Evolutionary conservation across 257 asterid genomes (phyloP), one percentile per base, ranked within the genome.

Genomic region (Scutellaria galericulata): DNA sequence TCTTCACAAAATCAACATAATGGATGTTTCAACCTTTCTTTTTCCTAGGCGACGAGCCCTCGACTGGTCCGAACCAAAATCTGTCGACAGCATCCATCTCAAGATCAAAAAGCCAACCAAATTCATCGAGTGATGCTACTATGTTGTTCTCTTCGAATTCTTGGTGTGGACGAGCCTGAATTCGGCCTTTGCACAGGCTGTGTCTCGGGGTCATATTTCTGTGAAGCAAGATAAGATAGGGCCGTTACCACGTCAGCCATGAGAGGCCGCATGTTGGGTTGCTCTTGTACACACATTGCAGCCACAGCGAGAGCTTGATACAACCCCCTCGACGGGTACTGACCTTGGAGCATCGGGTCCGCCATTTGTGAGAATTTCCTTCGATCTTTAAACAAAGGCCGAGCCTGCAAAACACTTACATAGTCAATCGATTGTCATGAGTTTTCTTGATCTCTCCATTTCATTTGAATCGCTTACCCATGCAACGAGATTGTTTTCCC

Each of bases 231-330:
- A 77, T 86, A 89, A 66, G 80, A 75, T 14, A 87, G 73, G 59
- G 93, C 90, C 0, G 89, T 87, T n/a, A 85, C 93, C 4, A 89
- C 90, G 48, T 89, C 93, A 1, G 87, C 93, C 55, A 89, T 87
- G 37, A 85, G 80, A 35, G 93, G 96, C 22, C 93, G 81, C 89
- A 84, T 80, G 39, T 71, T 87, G 12, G 87, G 87, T 51, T 83
- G 85, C 78, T 75, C 85, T 63, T 80, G 85, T 35, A 83, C 83
- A 24, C 89, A 84, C 89, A 77, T 82, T 45, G 89, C 89, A 67
- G 89, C 86, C 20, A 81, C 83, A 1, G 84, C 89, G 31, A 84
- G 83, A n/a, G 89, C 89, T 82, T 82, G 89, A 44, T 77, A 81
- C 70, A 84, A 60, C 7, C 89, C 83, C 70, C 89, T 66, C 7